Percentiles rank a stretch among this genome's conserved stretches.
These are phyloP conservation scores for Phialophora macrospora DNA, from an alignment of 2,329 filamentous ascomycete genomes.

Conservation along the genomic window DNA sequence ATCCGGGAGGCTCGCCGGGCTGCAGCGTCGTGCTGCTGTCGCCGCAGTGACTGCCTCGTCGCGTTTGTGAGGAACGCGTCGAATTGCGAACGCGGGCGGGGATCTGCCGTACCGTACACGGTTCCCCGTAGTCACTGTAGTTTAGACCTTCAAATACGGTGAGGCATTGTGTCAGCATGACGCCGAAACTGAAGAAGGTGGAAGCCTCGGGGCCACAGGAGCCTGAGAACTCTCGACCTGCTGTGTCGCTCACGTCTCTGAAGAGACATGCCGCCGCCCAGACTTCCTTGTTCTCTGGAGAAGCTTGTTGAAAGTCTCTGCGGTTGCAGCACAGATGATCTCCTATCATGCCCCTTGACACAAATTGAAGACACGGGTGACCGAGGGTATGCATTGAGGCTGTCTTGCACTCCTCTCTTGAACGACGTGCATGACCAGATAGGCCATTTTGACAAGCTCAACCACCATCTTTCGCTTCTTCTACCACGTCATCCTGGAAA, in stretches of 20 bases:
- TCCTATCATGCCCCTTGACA: conserved; percentile 9
- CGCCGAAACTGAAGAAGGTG: not conserved
- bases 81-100: not conserved
- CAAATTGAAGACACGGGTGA: conserved; percentile 8
- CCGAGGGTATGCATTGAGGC: conserved; percentile 1
- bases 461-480: conserved; percentile 3
- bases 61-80: not conserved
- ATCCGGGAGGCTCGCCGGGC: not conserved
- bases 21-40: not conserved
- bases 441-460: conserved; percentile 6
- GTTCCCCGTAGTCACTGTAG: too few species aligned
- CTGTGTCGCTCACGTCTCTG: not conserved
- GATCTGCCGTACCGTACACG: not conserved
- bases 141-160: not conserved
- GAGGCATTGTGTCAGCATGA: not conserved
- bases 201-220: too few species aligned
- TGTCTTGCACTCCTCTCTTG: conserved; percentile 13
- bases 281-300: not conserved
- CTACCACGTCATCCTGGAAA: not conserved
- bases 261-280: not conserved
- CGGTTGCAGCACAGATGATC: not conserved
- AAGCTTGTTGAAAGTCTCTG: not conserved
- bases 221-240: not conserved
- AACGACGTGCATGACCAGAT: conserved; percentile 1
- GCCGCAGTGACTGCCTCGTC: not conserved